A percentile compares a stretch with the other conserved stretches of the same genome.
These are phyloP conservation scores for Scheffersomyces illinoinensis DNA, from an alignment of 1,139 yeast genomes.

Conservation along the genomic window DNA sequence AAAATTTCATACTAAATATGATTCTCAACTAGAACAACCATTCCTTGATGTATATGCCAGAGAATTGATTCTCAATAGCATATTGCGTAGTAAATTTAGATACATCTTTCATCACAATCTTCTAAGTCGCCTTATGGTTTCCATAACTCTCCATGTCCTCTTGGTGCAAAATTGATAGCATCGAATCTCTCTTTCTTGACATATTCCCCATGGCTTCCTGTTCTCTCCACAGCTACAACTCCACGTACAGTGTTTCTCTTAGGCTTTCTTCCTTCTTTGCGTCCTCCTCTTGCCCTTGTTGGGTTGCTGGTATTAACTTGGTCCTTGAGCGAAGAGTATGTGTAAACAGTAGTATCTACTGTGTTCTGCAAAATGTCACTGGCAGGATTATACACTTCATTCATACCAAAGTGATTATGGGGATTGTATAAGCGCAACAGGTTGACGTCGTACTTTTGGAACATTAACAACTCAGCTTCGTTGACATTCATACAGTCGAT, in stretches of 20 bases:
- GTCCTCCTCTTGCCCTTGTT: conserved; percentile 5
- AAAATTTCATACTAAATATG: background rate
- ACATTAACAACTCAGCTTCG: conserved; percentile 50
- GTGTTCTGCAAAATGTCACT: conserved; percentile 36
- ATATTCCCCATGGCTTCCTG: conserved; percentile 21
- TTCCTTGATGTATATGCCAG: background rate
- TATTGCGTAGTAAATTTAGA: background rate
- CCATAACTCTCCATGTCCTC: conserved; percentile 57
- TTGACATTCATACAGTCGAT: conserved; percentile 51
- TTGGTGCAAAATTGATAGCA: conserved; percentile 53
- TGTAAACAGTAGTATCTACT: conserved; percentile 39
- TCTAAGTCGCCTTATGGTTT: conserved; percentile 27
- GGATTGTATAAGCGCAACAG: conserved; percentile 26
- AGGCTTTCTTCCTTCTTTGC: conserved; percentile 2
- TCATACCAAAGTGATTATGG: conserved; percentile 25
- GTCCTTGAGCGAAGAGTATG: conserved; percentile 16
- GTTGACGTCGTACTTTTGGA: conserved; percentile 40
- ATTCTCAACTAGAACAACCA: background rate
- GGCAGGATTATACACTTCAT: conserved; percentile 20
- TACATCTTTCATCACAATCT: background rate
- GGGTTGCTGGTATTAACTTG: background rate
- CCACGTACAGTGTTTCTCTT: conserved; percentile 11
- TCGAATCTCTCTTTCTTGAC: conserved; percentile 45
- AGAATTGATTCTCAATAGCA: background rate
- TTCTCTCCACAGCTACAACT: conserved; percentile 15